A percentile compares a stretch with the other conserved stretches of the same genome.
phyloP scores from a whole-genome alignment of 345 rosid species.

The Acer saccharum region DNA sequence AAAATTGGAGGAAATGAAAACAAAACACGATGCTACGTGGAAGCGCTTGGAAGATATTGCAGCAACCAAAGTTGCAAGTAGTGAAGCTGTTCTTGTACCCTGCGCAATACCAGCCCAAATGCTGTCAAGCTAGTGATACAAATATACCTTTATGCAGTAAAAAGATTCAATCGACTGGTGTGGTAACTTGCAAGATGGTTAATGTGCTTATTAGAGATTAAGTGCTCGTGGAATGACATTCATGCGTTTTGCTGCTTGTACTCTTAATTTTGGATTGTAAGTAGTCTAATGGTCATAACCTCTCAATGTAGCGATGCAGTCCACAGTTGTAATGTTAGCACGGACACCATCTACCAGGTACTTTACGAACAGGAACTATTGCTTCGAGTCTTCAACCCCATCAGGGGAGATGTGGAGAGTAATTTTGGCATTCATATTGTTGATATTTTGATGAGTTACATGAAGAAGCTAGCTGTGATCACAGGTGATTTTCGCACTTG shows the following conservation, averaged over 20 bases:
- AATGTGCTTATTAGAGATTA: conserved; percentile 4
- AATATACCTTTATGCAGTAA: conserved; percentile 1
- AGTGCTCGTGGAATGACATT: background rate
- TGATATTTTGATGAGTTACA: conserved; percentile 15
- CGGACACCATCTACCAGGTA: background rate
- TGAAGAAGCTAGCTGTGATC: conserved; percentile 20
- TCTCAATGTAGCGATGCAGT: background rate
- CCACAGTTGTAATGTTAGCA: background rate
- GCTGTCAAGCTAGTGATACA: conserved; percentile 29
- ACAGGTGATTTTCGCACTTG: conserved; percentile 23
- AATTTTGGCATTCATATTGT: conserved; percentile 12
- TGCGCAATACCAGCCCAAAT: conserved; percentile 10
- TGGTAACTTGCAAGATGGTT: conserved; percentile 16
- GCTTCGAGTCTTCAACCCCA: background rate
- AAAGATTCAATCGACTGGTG: conserved; percentile 17
- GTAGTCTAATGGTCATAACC: background rate
- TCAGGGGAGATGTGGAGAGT: background rate
- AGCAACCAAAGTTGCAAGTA: conserved; percentile 45
- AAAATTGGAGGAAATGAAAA: conserved; percentile 35
- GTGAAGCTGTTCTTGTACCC: conserved; percentile 38
- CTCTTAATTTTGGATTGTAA: background rate
- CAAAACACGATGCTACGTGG: conserved; percentile 50
- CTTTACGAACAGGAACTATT: background rate
- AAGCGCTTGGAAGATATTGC: conserved; percentile 73
- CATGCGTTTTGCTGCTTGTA: conserved; percentile 8